Conservation (phyloP, 1,284 basidiomycete genomes). For the Fomitiporia mediterranea region DNA sequence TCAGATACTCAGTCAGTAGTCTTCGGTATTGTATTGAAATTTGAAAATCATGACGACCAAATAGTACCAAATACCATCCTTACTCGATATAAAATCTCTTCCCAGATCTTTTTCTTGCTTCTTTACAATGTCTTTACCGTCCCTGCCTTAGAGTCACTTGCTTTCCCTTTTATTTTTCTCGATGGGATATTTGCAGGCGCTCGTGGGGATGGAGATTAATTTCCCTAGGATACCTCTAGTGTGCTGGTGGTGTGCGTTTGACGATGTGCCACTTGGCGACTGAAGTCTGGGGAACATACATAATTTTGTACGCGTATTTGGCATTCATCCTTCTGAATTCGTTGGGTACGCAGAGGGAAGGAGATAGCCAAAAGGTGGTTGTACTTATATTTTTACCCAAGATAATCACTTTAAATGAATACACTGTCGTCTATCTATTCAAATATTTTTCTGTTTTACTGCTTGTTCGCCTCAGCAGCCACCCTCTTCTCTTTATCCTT, state of each 20-base stretch:
- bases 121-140: conserved; percentile 3
- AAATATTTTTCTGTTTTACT: no score
- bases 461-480: conserved; percentile 27
- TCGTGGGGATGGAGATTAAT: conserved; percentile 54
- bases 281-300: conserved; percentile 14
- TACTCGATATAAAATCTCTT: background rate
- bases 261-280: conserved; percentile 22
- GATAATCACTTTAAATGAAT: background rate
- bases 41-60: no score
- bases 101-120: background rate
- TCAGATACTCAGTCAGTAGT: no score
- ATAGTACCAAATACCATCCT: background rate
- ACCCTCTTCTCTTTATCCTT: conserved; percentile 57
- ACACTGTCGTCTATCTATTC: no score
- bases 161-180: conserved; percentile 36
- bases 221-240: conserved; percentile 29
- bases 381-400: background rate
- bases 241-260: conserved; percentile 32
- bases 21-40: no score
- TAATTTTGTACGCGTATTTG: background rate
- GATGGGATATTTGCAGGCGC: conserved; percentile 53
- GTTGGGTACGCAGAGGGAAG: background rate
- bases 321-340: background rate
- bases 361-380: no score
- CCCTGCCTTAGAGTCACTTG: conserved; percentile 40